Conservation (phyloP, 2,329 filamentous ascomycete genomes). For the Aspergillus tanneri region DNA sequence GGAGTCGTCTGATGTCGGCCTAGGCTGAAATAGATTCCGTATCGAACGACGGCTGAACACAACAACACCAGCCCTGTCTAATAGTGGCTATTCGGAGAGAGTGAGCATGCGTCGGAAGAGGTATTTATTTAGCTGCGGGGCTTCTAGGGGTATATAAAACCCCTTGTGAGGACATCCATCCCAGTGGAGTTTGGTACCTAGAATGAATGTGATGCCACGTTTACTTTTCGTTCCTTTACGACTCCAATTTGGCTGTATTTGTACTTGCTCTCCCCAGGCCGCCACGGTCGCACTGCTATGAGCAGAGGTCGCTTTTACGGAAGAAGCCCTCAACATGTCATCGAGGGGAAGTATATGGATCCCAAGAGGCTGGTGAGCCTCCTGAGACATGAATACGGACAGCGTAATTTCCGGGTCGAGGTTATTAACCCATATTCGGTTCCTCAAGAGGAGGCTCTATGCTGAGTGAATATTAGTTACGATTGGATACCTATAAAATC, state of each 20-base stretch:
- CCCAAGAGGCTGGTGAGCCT: constrained; percentile 6
- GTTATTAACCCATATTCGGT: no score
- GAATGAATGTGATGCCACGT: neutral
- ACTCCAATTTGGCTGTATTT: neutral
- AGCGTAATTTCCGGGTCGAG: constrained; percentile 11
- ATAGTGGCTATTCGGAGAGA: no score
- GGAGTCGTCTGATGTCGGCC: neutral
- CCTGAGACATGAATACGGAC: constrained; percentile 7
- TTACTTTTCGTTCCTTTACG: neutral
- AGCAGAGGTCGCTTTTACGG: neutral
- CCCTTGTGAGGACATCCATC: neutral
- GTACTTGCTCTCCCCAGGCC: neutral
- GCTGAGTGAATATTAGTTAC: constrained; percentile 7
- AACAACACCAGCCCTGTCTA: no score
- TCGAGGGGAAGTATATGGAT: constrained; percentile 10
- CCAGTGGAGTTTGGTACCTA: neutral
- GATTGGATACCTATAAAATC: constrained; percentile 13
- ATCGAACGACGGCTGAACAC: neutral
- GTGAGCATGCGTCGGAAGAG: no score
- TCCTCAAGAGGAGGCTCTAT: neutral
- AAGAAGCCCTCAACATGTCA: constrained; percentile 5
- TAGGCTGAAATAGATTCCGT: neutral
- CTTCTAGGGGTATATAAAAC: neutral
- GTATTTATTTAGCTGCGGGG: no score
- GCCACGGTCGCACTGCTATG: neutral